Evolutionary conservation across 2,329 filamentous ascomycete species (phyloP).

Genomic region (Curvularia hawaiiensis): DNA sequence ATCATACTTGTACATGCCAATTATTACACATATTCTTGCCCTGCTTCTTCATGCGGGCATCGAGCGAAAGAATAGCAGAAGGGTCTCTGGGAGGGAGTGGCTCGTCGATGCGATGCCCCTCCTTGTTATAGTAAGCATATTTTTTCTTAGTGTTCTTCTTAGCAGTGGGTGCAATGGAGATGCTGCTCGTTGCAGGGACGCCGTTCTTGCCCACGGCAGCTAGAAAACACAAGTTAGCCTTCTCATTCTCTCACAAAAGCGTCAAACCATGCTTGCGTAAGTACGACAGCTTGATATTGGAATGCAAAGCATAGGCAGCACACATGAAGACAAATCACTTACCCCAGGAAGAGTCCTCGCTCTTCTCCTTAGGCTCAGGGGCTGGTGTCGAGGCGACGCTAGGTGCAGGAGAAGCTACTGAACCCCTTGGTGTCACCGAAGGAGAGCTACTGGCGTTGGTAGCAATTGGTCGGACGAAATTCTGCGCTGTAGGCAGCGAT

Average conservation of each 20-base stretch:
- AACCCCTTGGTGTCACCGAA: constrained; percentile 17
- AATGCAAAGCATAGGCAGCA: background rate
- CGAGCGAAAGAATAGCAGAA: constrained; percentile 31
- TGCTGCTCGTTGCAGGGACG: constrained; percentile 36
- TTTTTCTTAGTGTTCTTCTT: constrained; percentile 37
- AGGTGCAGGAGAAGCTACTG: constrained; percentile 22
- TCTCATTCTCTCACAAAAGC: background rate
- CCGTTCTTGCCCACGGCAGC: constrained; percentile 51
- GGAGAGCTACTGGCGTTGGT: constrained; percentile 22
- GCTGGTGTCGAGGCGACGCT: constrained; percentile 30
- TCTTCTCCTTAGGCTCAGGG: constrained; percentile 14
- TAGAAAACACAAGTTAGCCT: constrained; percentile 29
- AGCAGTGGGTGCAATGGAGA: constrained; percentile 44
- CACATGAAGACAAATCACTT: background rate
- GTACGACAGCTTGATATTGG: background rate
- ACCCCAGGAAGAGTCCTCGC: constrained; percentile 30
- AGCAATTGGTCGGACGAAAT: constrained; percentile 20
- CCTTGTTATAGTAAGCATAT: constrained; percentile 50
- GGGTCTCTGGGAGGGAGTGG: constrained; percentile 42
- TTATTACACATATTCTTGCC: constrained; percentile 45
- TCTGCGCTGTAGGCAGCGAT: constrained; percentile 17
- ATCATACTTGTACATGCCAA: constrained; percentile 14
- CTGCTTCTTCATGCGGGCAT: constrained; percentile 36
- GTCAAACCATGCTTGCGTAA: background rate
- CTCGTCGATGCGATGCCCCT: constrained; percentile 51